phyloP scores from a whole-genome alignment of 2,329 filamentous ascomycete species.

The Cercospora canescens region DNA sequence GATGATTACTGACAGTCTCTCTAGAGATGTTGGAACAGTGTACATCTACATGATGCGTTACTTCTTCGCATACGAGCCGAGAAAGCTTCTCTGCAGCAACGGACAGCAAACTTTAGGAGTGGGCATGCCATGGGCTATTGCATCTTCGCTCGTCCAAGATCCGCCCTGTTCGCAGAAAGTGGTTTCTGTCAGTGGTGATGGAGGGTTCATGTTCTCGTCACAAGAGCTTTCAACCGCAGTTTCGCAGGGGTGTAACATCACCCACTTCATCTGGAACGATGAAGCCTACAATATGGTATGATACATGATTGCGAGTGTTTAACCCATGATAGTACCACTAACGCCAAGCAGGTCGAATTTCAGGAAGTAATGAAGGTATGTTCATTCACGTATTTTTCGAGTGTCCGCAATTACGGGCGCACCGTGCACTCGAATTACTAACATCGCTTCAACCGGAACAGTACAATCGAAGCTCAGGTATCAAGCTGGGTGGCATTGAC shows the following conservation, averaged over 20 bases:
- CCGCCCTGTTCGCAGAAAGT: conserved; percentile 48
- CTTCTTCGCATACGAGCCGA: conserved; percentile 48
- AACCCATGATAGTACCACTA: not conserved
- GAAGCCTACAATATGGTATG: conserved; percentile 49
- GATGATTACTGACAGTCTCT: conserved; percentile 2
- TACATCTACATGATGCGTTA: conserved; percentile 53
- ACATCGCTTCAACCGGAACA: not conserved
- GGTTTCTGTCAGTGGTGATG: conserved; percentile 48
- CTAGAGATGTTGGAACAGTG: conserved; percentile 47
- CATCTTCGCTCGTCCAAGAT: conserved; percentile 45
- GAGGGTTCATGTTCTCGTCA: conserved; percentile 52
- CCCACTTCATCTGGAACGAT: conserved; percentile 55
- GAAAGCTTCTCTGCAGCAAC: conserved; percentile 49
- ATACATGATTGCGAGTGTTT: conserved; percentile 13
- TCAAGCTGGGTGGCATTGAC: conserved; percentile 49
- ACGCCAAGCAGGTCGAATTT: conserved; percentile 40
- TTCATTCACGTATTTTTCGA: not conserved
- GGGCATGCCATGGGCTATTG: conserved; percentile 52
- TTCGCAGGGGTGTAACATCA: conserved; percentile 50
- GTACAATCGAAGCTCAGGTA: conserved; percentile 47
- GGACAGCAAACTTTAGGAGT: conserved; percentile 53
- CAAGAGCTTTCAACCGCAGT: conserved; percentile 51
- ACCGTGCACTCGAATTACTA: not conserved
- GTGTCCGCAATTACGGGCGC: not conserved
- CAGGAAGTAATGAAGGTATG: conserved; percentile 49